These are phyloP conservation scores for Iberis amara DNA, from an alignment of 441 rosid species.

Conservation along the genomic window DNA sequence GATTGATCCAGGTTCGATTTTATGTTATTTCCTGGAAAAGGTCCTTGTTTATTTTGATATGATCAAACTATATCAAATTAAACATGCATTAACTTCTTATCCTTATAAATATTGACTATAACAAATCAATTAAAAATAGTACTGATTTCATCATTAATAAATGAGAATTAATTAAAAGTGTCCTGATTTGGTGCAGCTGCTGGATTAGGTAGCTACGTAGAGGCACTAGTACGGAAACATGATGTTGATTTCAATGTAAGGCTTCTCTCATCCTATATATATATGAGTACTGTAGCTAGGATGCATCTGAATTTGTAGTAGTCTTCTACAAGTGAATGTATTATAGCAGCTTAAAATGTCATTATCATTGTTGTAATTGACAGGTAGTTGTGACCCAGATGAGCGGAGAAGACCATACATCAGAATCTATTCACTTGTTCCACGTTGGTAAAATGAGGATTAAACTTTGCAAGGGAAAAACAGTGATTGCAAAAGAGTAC, in stretches of 20 bases:
- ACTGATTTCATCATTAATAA: background rate
- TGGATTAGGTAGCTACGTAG: slow-evolving; percentile 93
- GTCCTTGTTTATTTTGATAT: slow-evolving; percentile 10
- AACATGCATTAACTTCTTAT: background rate
- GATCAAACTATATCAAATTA: background rate
- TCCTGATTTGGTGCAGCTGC: slow-evolving; percentile 57
- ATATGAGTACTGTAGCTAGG: background rate
- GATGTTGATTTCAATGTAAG: slow-evolving; percentile 85
- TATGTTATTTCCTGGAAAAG: slow-evolving; percentile 18
- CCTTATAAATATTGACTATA: background rate
- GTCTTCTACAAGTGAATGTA: background rate
- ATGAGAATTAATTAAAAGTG: slow-evolving; percentile 14
- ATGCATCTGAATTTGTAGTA: background rate
- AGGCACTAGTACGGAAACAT: slow-evolving; percentile 82
- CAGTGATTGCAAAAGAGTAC: slow-evolving; percentile 70
- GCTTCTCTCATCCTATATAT: slow-evolving; percentile 9
- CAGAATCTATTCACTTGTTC: slow-evolving; percentile 76
- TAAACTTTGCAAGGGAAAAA: slow-evolving; percentile 75
- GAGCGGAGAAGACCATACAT: slow-evolving; percentile 56
- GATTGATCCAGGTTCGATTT: slow-evolving; percentile 69
- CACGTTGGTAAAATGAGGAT: slow-evolving; percentile 97
- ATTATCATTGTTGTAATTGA: slow-evolving; percentile 2
- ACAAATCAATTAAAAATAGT: background rate
- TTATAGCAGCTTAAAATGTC: background rate
- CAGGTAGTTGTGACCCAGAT: slow-evolving; percentile 81